Evolutionary conservation across 345 rosid species (phyloP), one percentile per base, ranked within the genome.

Genomic region (Orychophragmus violaceus): DNA sequence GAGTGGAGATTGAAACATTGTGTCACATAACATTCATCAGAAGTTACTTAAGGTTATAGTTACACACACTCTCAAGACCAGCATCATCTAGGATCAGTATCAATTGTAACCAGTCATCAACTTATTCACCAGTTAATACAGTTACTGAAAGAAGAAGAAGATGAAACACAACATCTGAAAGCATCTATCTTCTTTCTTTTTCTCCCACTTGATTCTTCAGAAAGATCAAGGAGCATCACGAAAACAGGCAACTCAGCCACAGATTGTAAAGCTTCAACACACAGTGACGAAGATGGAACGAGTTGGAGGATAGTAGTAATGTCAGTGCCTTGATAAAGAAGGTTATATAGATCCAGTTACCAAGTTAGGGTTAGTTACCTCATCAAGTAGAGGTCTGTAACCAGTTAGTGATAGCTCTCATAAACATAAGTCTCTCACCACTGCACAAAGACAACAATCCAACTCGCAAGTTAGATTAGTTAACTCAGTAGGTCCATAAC

Each of bases 371-470:
- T 33, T 62, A 45, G 69, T 53, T 62, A 71, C 57, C 75, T 62
- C 50, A 18, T 13, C 39, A 23, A 36, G 62, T 12, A 39, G 44
- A 61, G 74, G 48, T 42, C 75, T 8, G 2, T 42, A 42, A 62
- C 63, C 17, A 68, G 48, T 33, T 57, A 68, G 57, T 57, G 27
- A 32, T 23, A 54, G 16, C 42, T 66, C 52, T 39, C 53, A 13
- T 5, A 11, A 25, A 53, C 21, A 53, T 14, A 27, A 8, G 41
- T 19, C 45, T 66, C 54, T n/a, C 53, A 41, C 49, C 48, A 57
- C 72, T 68, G 64, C 66, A 50, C 51, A 18, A 59, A 24, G 59
- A 69, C 60, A 69, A 59, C 17, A 59, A 36, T 24, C 65, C 16
- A 35, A 12, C 29, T 45, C n/a, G n/a, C n/a, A n/a, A 33, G 58